Evolutionary conservation across 768 basidiomycete genomes (phyloP).

Genomic region (Boletus eberwhitei): DNA sequence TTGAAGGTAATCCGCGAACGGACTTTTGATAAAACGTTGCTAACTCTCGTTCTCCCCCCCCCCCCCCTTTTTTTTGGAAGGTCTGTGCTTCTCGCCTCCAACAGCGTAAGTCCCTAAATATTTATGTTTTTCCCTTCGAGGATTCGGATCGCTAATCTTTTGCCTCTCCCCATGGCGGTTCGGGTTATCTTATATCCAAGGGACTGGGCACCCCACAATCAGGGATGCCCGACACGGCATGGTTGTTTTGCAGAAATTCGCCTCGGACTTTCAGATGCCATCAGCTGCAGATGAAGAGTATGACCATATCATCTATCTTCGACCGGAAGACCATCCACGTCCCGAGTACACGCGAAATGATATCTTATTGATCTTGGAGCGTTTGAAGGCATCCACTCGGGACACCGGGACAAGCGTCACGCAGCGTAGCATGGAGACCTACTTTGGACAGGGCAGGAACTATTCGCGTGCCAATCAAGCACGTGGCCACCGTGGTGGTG

Average conservation of each 20-base stretch:
- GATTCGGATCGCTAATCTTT: constrained; percentile 8
- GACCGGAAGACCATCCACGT: constrained; percentile 36
- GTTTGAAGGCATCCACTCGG: constrained; percentile 37
- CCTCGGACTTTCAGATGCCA: constrained; percentile 57
- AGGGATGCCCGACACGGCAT: constrained; percentile 54
- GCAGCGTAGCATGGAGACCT: constrained; percentile 6
- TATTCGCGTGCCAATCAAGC: constrained; percentile 11
- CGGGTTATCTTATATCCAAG: constrained; percentile 36
- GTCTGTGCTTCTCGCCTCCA: constrained; percentile 59
- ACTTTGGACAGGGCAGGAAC: constrained; percentile 6
- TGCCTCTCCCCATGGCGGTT: constrained; percentile 5
- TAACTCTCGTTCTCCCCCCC: too few species aligned
- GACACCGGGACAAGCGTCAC: constrained; percentile 7
- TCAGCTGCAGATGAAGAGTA: constrained; percentile 59
- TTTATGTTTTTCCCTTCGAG: background rate
- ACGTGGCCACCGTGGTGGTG: constrained; percentile 21
- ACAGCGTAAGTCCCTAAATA: constrained; percentile 45
- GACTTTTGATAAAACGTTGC: too few species aligned
- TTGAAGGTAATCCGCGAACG: too few species aligned
- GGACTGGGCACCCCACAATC: constrained; percentile 76
- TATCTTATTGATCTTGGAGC: constrained; percentile 49
- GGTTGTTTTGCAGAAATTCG: constrained; percentile 62
- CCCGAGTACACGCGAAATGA: constrained; percentile 50
- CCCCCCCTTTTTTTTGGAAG: constrained; percentile 34
- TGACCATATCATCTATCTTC: constrained; percentile 49